Evolutionary conservation across 768 basidiomycete species (phyloP).

Genomic region (Mycena epipterygia): DNA sequence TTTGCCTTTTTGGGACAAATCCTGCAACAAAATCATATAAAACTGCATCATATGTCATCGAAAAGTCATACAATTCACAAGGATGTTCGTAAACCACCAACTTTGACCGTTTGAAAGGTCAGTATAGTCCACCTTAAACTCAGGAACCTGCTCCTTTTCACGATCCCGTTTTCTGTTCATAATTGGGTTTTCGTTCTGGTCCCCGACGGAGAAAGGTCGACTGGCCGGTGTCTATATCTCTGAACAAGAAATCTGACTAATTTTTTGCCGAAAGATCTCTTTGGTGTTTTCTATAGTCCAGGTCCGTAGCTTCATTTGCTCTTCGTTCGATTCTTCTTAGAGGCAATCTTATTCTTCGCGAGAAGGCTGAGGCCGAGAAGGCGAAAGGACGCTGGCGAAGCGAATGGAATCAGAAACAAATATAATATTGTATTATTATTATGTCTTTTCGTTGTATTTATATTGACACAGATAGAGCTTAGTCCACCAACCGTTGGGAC

Average conservation of each 20-base stretch:
- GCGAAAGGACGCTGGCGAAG: neutral
- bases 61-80: too few species aligned
- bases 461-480: too few species aligned
- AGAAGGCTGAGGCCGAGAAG: conserved; percentile 15
- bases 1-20: too few species aligned
- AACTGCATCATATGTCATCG: too few species aligned
- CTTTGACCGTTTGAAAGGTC: too few species aligned
- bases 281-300: conserved; percentile 71
- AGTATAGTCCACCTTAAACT: too few species aligned
- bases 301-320: too few species aligned
- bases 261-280: conserved; percentile 64
- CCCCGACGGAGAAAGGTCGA: conserved; percentile 24
- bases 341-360: conserved; percentile 12
- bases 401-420: neutral
- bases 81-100: too few species aligned
- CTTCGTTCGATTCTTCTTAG: too few species aligned
- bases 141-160: conserved; percentile 68
- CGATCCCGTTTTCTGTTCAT: conserved; percentile 73
- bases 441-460: too few species aligned
- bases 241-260: neutral
- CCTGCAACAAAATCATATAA: too few species aligned
- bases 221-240: conserved; percentile 14
- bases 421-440: neutral
- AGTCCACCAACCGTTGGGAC: too few species aligned
- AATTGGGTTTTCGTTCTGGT: conserved; percentile 69